Percentiles rank a stretch among this genome's conserved stretches.
phyloP scores from a whole-genome alignment of 805 yeast genomes.

The Millerozyma acaciae region DNA sequence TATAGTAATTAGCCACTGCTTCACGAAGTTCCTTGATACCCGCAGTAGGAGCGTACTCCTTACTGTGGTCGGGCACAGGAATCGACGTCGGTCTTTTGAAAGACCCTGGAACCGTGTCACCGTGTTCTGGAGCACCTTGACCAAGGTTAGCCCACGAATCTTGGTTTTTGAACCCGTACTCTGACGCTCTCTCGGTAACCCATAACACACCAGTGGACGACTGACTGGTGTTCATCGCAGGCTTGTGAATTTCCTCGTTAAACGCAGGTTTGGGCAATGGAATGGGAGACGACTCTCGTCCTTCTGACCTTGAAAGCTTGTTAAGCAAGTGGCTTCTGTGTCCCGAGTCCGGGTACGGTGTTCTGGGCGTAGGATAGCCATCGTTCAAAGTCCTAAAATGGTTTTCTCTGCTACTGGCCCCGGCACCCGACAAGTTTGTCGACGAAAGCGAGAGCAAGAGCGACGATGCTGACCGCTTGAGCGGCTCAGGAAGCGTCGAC shows the following conservation, averaged over 20 bases:
- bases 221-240: slow-evolving; percentile 56
- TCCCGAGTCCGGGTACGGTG: slow-evolving; percentile 13
- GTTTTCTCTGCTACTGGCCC: not conserved
- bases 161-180: slow-evolving; percentile 47
- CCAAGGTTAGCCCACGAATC: slow-evolving; percentile 57
- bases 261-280: slow-evolving; percentile 48
- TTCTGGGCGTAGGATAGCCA: slow-evolving; percentile 21
- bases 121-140: slow-evolving; percentile 65
- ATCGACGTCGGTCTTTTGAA: slow-evolving; percentile 49
- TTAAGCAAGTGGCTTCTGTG: slow-evolving; percentile 21
- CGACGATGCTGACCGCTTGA: slow-evolving; percentile 36
- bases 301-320: slow-evolving; percentile 30
- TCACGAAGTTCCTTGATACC: slow-evolving; percentile 52
- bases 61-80: slow-evolving; percentile 43
- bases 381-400: slow-evolving; percentile 1
- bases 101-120: slow-evolving; percentile 55
- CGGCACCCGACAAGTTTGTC: slow-evolving; percentile 3
- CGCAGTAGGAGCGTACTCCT: slow-evolving; percentile 60
- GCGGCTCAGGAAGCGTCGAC: slow-evolving; percentile 36
- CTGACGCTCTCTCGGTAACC: slow-evolving; percentile 60
- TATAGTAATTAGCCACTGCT: slow-evolving; percentile 56
- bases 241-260: slow-evolving; percentile 45
- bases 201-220: slow-evolving; percentile 62
- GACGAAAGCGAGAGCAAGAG: slow-evolving; percentile 29
- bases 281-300: slow-evolving; percentile 43